A percentile compares a stretch with the other conserved stretches of the same genome.
phyloP scores from a whole-genome alignment of 352 stramenopile species.

The Globisporangium nunn region DNA sequence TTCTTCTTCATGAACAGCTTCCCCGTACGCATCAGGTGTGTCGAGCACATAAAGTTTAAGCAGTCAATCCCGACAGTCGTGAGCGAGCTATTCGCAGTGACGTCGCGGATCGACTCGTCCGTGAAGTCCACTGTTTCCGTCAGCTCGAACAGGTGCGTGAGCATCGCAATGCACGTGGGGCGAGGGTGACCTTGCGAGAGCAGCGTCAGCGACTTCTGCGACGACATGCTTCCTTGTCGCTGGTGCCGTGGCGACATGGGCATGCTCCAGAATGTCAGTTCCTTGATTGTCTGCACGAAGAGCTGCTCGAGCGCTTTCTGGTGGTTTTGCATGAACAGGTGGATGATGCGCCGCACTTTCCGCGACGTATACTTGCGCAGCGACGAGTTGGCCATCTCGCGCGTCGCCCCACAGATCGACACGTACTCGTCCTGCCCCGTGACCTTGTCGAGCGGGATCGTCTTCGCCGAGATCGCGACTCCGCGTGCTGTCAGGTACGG shows the following conservation, averaged over 20 bases:
- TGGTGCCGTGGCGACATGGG: conserved; percentile 24
- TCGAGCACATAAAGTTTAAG: conserved; percentile 82
- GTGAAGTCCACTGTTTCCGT: conserved; percentile 83
- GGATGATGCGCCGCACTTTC: conserved; percentile 78
- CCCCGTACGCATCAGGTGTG: conserved; percentile 67
- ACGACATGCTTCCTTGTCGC: conserved; percentile 39
- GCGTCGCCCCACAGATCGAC: conserved; percentile 76
- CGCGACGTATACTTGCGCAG: conserved; percentile 82
- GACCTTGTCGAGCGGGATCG: conserved; percentile 78
- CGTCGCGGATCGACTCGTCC: conserved; percentile 26
- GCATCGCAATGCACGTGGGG: conserved; percentile 65
- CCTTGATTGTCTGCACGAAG: conserved; percentile 79
- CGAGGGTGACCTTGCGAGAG: conserved; percentile 61
- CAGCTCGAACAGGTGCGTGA: conserved; percentile 80
- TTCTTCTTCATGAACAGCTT: conserved; percentile 66
- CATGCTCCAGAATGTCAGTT: conserved; percentile 79
- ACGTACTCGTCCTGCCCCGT: conserved; percentile 85
- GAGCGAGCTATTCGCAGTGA: conserved; percentile 24
- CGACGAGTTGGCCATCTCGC: conserved; percentile 75
- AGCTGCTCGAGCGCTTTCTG: conserved; percentile 59
- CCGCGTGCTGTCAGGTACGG: conserved; percentile 76
- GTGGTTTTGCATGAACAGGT: conserved; percentile 78
- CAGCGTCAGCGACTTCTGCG: conserved; percentile 60
- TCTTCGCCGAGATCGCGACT: conserved; percentile 83
- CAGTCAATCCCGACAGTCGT: conserved; percentile 76